phyloP scores from a whole-genome alignment of 2,329 filamentous ascomycete genomes.

The Clathrospora elynae region DNA sequence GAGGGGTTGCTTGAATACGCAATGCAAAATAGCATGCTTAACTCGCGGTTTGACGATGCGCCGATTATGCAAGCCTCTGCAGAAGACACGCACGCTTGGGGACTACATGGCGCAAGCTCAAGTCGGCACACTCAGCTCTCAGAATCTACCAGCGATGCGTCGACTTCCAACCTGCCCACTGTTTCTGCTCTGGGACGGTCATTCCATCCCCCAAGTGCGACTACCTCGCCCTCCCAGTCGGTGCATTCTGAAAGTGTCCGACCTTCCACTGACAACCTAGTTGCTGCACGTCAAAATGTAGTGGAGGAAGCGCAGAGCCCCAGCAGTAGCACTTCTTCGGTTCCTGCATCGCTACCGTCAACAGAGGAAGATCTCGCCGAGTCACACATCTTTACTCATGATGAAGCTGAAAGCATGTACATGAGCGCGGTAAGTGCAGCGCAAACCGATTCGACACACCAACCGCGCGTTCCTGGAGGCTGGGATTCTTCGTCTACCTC shows the following conservation, averaged over 20 bases:
- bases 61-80: conserved; percentile 7
- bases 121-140: conserved; percentile 18
- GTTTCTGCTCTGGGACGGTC: conserved; percentile 32
- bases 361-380: conserved; percentile 38
- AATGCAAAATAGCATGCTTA: conserved; percentile 39
- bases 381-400: conserved; percentile 76
- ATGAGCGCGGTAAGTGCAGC: conserved; percentile 68
- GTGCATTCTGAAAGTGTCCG: conserved; percentile 7
- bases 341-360: conserved; percentile 11
- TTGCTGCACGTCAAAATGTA: conserved; percentile 19
- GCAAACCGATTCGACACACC: conserved; percentile 26
- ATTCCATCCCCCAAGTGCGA: conserved; percentile 17
- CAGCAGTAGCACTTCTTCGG: conserved; percentile 3
- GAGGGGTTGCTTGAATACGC: conserved; percentile 44
- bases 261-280: conserved; percentile 19
- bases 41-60: conserved; percentile 29
- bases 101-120: conserved; percentile 15
- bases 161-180: conserved; percentile 28
- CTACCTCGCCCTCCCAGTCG: conserved; percentile 17
- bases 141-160: conserved; percentile 22
- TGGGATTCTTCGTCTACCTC: conserved; percentile 49
- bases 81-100: conserved; percentile 11
- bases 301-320: conserved; percentile 11
- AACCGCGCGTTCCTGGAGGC: conserved; percentile 48
- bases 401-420: conserved; percentile 86